Base-by-base conservation (phyloP, 495 filamentous ascomycete genomes). In the Penicillium parvum region DNA sequence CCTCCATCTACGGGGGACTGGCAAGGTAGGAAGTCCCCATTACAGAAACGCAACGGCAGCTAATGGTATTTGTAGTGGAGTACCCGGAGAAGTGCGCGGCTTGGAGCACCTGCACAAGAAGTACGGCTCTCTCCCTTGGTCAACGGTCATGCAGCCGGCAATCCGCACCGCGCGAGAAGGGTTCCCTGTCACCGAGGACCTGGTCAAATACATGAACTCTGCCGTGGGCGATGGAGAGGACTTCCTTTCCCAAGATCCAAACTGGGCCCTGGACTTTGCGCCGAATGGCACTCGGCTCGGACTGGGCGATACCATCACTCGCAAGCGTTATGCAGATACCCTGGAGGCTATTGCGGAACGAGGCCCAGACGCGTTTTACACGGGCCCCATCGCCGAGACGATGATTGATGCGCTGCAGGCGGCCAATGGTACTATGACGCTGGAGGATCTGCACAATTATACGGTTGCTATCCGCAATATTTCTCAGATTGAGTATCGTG, bases 231-330 rank as follows among this genome's bases (percentile, higher is more conserved):
- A 49, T 33, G 56, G 53, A 3, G 57, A 64, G 22, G 72, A 86
- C 40, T 94, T 95, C 49, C 62, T 95, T 0, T 69, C 77, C 0
- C 69, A 81, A 0, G 76, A 95, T 43, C 85, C 86, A 0, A 73
- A 76, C 1, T 96, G 86, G 83, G 86, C 89, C 3, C 55, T 85
- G 15, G 90, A 96, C 48, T 96, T 95, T 61, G 89, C 90, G 10
- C 90, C 90, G 0, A 82, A 90, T 39, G 84, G 84, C 3, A 83
- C 75, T 1, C 66, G 84, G 2, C 53, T 95, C 0, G 71, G 73
- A 8, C 57, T 89, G 7, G 85, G 84, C 8, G 88, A 95, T 26
- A 83, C 62, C 0, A 85, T 96, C 38, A 90, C 86, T 0, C 70
- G 89, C 18, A 82, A 79, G 49, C 75, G 90, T 15, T 90, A 85